phyloP scores from a whole-genome alignment of 2,329 filamentous ascomycete species.

The Periconia digitata region DNA sequence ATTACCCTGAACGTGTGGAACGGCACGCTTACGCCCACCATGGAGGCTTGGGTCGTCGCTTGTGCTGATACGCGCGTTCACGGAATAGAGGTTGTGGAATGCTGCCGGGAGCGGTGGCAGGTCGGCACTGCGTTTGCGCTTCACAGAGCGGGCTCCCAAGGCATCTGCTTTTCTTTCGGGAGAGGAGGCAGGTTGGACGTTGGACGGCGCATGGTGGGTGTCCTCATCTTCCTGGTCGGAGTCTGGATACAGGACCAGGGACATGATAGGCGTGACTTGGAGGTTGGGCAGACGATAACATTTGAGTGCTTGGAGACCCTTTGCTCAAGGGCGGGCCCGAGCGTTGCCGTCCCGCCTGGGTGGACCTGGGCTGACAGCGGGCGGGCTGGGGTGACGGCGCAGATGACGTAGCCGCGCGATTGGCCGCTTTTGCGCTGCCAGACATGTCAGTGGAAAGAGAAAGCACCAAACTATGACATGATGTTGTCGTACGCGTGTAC shows the following conservation, averaged over 20 bases:
- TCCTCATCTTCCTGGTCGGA: slow-evolving; percentile 43
- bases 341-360: slow-evolving; percentile 8
- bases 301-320: slow-evolving; percentile 4
- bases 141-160: slow-evolving; percentile 15
- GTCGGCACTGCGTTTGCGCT: slow-evolving; percentile 38
- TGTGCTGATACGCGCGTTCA: slow-evolving; percentile 74
- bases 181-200: too few relatives aligned
- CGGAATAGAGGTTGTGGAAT: slow-evolving; percentile 90
- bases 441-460: too few relatives aligned
- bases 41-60: slow-evolving; percentile 83
- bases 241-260: slow-evolving; percentile 51
- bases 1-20: slow-evolving; percentile 82
- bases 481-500: neutral
- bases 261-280: slow-evolving; percentile 21
- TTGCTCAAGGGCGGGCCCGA: slow-evolving; percentile 7
- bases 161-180: neutral
- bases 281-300: slow-evolving; percentile 1
- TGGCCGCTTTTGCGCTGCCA: too few relatives aligned
- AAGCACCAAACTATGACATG: neutral
- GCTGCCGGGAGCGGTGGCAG: slow-evolving; percentile 75
- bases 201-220: too few relatives aligned
- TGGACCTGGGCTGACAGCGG: too few relatives aligned
- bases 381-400: too few relatives aligned
- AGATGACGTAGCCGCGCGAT: too few relatives aligned
- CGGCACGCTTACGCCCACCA: slow-evolving; percentile 77